Percentiles rank a stretch among this genome's conserved stretches.
Evolutionary conservation across 345 rosid species (phyloP).

Genomic region (Salix suchowensis): DNA sequence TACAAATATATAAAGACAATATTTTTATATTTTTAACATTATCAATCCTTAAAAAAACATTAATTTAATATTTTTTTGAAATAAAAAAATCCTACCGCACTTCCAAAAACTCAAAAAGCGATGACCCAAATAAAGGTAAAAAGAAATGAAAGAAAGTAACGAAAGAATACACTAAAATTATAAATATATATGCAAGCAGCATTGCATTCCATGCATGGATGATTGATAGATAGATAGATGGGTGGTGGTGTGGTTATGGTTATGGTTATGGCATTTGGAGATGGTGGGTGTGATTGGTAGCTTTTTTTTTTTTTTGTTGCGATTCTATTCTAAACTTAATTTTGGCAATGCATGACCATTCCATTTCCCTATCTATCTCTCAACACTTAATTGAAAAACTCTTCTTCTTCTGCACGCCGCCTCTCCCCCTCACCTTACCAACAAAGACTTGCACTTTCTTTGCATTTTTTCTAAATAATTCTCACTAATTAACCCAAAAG

Average conservation of each 20-base stretch:
- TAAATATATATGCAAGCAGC: neutral
- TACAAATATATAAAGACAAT: neutral
- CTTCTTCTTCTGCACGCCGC: conserved; percentile 72
- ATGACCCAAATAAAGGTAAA: neutral
- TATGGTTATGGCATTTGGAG: neutral
- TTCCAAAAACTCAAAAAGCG: too few relatives aligned
- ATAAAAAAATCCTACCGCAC: too few relatives aligned
- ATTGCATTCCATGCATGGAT: conserved; percentile 17
- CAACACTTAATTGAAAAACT: conserved; percentile 7
- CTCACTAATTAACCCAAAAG: neutral
- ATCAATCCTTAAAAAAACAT: too few relatives aligned
- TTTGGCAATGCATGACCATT: neutral
- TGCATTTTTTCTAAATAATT: conserved; percentile 39
- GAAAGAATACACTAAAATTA: neutral
- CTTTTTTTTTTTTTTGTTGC: neutral
- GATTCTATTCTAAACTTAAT: neutral
- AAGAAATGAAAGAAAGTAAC: neutral
- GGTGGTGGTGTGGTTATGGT: neutral
- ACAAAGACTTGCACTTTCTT: conserved; percentile 31
- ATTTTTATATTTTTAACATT: too few relatives aligned
- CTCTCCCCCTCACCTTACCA: conserved; percentile 37
- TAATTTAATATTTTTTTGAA: too few relatives aligned
- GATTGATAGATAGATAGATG: neutral
- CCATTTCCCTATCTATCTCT: neutral
- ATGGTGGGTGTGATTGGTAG: conserved; percentile 10